These are phyloP conservation scores for Colletotrichum sp. DNA, from an alignment of 2,329 filamentous ascomycete genomes.

Conservation along the genomic window DNA sequence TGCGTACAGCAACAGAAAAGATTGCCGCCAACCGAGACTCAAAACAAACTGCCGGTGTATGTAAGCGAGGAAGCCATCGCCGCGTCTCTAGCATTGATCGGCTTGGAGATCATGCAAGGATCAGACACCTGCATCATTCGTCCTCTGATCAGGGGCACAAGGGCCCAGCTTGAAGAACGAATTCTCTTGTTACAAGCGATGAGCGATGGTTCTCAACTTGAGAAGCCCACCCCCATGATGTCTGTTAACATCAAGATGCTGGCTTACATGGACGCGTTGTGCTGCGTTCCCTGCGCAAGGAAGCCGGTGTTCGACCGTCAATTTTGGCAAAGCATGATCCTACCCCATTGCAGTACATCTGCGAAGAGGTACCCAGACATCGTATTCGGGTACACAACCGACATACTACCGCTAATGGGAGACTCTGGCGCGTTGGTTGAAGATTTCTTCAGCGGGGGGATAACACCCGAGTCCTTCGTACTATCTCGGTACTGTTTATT, in stretches of 20 bases:
- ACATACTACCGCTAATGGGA: neutral
- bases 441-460: neutral
- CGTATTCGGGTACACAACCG: neutral
- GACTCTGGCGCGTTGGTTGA: neutral
- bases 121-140: neutral
- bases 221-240: neutral
- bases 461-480: neutral
- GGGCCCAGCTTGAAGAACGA: neutral
- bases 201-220: neutral
- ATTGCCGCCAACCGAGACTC: neutral
- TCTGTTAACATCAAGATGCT: constrained; percentile 7
- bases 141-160: neutral
- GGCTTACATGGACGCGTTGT: constrained; percentile 9
- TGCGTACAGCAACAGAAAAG: neutral
- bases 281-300: constrained; percentile 11
- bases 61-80: constrained; percentile 3
- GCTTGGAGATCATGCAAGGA: constrained; percentile 7
- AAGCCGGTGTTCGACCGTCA: neutral
- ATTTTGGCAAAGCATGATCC: neutral
- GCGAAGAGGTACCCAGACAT: neutral
- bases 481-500: neutral
- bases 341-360: neutral
- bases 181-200: neutral
- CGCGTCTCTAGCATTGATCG: neutral
- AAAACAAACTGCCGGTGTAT: neutral